Evolutionary conservation across 306 rosid species (phyloP), one percentile per base, ranked within the genome.

Genomic region (Malus fusca): DNA sequence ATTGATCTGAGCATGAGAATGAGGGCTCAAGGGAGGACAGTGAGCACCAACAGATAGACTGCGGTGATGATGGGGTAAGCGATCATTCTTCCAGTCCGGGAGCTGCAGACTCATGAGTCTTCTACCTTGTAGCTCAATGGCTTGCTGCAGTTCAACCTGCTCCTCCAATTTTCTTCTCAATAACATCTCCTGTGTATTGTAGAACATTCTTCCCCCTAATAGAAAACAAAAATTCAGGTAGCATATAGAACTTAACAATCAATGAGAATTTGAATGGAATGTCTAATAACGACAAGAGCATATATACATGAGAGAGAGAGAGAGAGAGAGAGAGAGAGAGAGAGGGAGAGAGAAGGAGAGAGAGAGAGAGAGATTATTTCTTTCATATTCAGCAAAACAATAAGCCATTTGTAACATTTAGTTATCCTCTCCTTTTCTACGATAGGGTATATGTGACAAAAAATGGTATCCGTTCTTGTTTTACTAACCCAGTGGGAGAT

Each of bases 101-200:
- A 95, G 96, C 79, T 90, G 98, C 77, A 95, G 88, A 72, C 80
- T 89, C 92, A 88, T 81, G 80, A 95, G 72, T 85, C 97, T 88
- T 81, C 92, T 86, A 37, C 87, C 93, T 78, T 95, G 98, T 84
- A 88, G 86, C 73, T 90, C 97, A 82, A 95, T 81, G 73, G 84
- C 93, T 79, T 90, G 92, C 71, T 90, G 96, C 85, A 94, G 81
- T 75, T 94, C 98, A 66, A 87, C 93, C 82, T 88, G 96, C 84
- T 92, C 92, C 82, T 88, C 97, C 35, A 88, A 26, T 73, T 88
- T 92, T 73, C 91, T 89, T 77, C 96, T 88, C 82, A 90, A 66
- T 33, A 90, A 69, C 82, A 90, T 80, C 52, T 88, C 96, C 65
- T 89, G 95, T 0, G 97, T 82, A 78, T 72, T 82, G 81, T 84